Evolutionary conservation across 73 alveolate genomes (phyloP), one percentile per base, ranked within the genome.

Genomic region (Stentor coeruleus): DNA sequence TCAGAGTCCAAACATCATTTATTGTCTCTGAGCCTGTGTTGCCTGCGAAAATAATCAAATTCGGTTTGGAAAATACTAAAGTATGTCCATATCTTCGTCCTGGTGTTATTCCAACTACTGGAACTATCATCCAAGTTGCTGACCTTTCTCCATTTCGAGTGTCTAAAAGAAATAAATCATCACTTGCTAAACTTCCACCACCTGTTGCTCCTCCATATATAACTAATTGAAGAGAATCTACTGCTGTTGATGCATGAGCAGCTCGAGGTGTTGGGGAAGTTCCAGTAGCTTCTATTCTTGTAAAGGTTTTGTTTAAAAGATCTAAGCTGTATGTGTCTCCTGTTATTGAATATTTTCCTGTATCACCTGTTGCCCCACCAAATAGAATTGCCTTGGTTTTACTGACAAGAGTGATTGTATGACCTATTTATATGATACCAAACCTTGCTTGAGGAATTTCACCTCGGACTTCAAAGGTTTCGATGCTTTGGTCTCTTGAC

Each of bases 161-260:
- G 79, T 88, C 91, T 59, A 92, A 83, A 39, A 81, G 58, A 73
- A 66, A 81, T 74, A 83, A 77, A 41, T 79, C 39, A 31, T 39
- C 74, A 3, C 58, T 80, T 77, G 91, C 83, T 35, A 84, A 73
- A 33, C 86, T 81, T 57, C 94, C 94, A 20, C 99, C 98, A 55
- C 99, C 99, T 37, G 99, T 98, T 33, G 99, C 99, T 3, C 99
- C 99, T 55, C 99, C 99, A 85, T 97, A 95, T 79, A 98, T 92
- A 6, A 98, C 98, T 96, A 95, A 81, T 77, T 89, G 81, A 36
- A 79, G 49, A 74, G 82, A 30, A 82, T 82, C 75, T 85, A 88
- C 85, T 74, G 94, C 80, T 11, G 98, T 91, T 14, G 96, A 90
- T 3, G 99, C 97, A 80, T 96, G 98, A 3, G 99, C 99, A 39